Conservation (phyloP, 305 asterid species). For the Plantago rigida region DNA sequence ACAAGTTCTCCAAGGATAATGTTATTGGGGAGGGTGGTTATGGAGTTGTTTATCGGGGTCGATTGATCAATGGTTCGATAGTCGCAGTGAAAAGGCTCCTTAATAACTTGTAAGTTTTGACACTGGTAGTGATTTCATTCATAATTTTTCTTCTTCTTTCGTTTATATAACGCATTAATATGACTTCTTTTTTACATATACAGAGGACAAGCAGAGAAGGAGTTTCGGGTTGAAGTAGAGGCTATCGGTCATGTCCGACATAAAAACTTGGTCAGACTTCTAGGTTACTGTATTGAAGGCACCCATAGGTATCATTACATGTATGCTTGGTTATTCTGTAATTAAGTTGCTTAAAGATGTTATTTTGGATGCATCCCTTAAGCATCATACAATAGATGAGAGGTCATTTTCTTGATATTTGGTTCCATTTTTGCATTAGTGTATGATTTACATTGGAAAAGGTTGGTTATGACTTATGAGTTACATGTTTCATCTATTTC, state of each 20-base stretch:
- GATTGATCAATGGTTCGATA: conserved; percentile 45
- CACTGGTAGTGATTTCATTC: too few relatives aligned
- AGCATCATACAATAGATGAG: conserved; percentile 6
- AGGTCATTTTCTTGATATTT: conserved; percentile 5
- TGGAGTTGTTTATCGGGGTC: conserved; percentile 64
- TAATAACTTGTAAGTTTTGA: conserved; percentile 55
- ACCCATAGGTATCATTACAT: conserved; percentile 47
- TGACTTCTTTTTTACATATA: neutral
- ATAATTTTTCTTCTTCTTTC: neutral
- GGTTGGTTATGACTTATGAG: conserved; percentile 1
- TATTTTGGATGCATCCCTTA: conserved; percentile 6
- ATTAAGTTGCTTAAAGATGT: neutral
- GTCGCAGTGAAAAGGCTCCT: conserved; percentile 69
- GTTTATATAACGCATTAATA: neutral
- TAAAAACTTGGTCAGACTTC: conserved; percentile 66
- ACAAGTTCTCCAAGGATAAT: conserved; percentile 51
- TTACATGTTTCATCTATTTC: neutral
- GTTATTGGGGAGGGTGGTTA: conserved; percentile 77
- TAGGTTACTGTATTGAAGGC: conserved; percentile 80
- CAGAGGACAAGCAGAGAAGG: conserved; percentile 84
- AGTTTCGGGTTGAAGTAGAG: conserved; percentile 78
- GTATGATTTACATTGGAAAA: neutral
- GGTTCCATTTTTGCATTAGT: conserved; percentile 1
- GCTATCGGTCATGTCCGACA: conserved; percentile 81
- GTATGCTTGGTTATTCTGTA: neutral